A percentile compares a stretch with the other conserved stretches of the same genome.
phyloP scores from a whole-genome alignment of 306 rosid genomes.

The Trifolium pratense region DNA sequence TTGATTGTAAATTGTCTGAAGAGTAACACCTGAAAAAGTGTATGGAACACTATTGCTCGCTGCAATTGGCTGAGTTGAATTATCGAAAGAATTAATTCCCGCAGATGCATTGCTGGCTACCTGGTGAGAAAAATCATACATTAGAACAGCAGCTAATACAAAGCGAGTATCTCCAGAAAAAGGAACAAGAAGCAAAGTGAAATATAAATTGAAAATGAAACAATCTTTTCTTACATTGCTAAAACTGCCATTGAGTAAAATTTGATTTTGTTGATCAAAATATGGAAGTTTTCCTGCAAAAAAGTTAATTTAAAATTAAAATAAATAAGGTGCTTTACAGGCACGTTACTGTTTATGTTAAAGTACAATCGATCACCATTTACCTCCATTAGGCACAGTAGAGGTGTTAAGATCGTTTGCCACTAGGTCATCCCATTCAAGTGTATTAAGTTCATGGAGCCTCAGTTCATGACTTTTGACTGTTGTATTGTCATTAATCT shows the following conservation, averaged over 20 bases:
- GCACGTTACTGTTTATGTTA: conserved; percentile 28
- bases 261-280: conserved; percentile 64
- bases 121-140: conserved; percentile 51
- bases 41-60: conserved; percentile 45
- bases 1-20: conserved; percentile 50
- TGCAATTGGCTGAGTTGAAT: conserved; percentile 49
- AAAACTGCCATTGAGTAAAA: conserved; percentile 47
- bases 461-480: conserved; percentile 62
- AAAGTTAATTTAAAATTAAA: conserved; percentile 27
- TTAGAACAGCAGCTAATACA: conserved; percentile 29
- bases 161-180: conserved; percentile 23
- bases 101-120: conserved; percentile 52
- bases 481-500: conserved; percentile 45
- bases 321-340: conserved; percentile 36
- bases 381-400: conserved; percentile 64
- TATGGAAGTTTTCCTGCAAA: conserved; percentile 55
- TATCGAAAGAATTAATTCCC: conserved; percentile 49
- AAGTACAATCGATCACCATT: conserved; percentile 51
- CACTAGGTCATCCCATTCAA: conserved; percentile 98
- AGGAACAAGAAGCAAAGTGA: background rate
- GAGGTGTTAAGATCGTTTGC: conserved; percentile 53
- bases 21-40: conserved; percentile 47
- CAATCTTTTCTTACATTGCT: conserved; percentile 61
- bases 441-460: conserved; percentile 94
- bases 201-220: background rate